A percentile compares a stretch with the other conserved stretches of the same genome.
These are phyloP conservation scores for Ceratobasidium sp. DNA, from an alignment of 1,284 basidiomycete species.

Conservation along the genomic window DNA sequence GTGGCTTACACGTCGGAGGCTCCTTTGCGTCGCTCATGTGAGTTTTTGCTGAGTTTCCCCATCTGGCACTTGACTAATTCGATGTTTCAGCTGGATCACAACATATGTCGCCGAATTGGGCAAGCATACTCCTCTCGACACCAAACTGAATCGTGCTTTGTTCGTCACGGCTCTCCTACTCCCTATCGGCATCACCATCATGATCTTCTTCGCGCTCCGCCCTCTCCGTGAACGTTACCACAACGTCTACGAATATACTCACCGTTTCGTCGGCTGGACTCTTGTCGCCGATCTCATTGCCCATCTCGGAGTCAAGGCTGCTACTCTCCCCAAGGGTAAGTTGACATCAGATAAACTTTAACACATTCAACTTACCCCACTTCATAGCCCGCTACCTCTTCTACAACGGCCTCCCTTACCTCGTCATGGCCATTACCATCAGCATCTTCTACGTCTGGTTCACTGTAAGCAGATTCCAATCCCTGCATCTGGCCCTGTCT, in stretches of 20 bases:
- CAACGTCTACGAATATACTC: conserved; percentile 5
- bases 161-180: not conserved
- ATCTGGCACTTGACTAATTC: not conserved
- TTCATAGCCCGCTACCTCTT: conserved; percentile 15
- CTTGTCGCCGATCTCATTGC: conserved; percentile 11
- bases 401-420: conserved; percentile 6
- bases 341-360: not conserved
- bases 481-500: not conserved
- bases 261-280: conserved; percentile 17
- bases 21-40: conserved; percentile 29
- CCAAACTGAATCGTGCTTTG: not conserved
- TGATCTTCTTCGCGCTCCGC: conserved; percentile 22
- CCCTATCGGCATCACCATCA: not conserved
- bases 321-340: conserved; percentile 18
- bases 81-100: not conserved
- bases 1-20: conserved; percentile 34
- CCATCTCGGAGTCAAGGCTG: conserved; percentile 19
- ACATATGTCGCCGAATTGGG: conserved; percentile 7
- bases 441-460: conserved; percentile 26
- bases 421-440: conserved; percentile 1
- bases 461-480: not conserved
- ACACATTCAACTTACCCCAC: not conserved
- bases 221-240: conserved; percentile 17
- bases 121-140: conserved; percentile 5
- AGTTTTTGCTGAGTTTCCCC: not conserved